A percentile compares a stretch with the other conserved stretches of the same genome.
Conservation (phyloP, 257 asterid species). For the Fraxinus excelsior region DNA sequence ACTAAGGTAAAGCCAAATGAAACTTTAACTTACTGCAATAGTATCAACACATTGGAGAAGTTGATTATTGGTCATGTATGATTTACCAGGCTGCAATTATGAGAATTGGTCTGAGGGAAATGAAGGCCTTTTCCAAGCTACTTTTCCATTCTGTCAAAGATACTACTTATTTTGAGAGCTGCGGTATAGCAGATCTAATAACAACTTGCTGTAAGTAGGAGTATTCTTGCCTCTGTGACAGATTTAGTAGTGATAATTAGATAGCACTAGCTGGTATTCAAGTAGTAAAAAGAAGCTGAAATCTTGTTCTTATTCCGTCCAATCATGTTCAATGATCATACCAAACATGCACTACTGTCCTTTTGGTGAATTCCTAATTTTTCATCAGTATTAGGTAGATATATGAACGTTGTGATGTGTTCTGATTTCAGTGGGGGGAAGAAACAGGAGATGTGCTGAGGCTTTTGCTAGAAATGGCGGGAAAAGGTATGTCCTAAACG, state of each 20-base stretch:
- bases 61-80: conserved; percentile 8
- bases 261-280: not conserved
- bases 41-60: too few relatives aligned
- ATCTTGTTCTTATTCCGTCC: not conserved
- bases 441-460: conserved; percentile 92
- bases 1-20: conserved; percentile 57
- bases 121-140: conserved; percentile 89
- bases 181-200: conserved; percentile 90
- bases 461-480: conserved; percentile 90
- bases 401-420: not conserved
- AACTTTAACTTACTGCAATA: not conserved
- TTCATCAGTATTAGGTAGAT: not conserved
- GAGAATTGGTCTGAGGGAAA: conserved; percentile 91
- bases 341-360: not conserved
- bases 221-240: not conserved
- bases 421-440: conserved; percentile 74
- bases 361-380: not conserved
- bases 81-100: conserved; percentile 81
- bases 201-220: conserved; percentile 84
- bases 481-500: conserved; percentile 43
- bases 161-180: conserved; percentile 91
- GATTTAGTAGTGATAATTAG: not conserved
- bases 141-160: conserved; percentile 86
- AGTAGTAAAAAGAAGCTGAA: not conserved
- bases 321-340: not conserved